Percentiles rank a stretch among this genome's conserved stretches.
Conservation (phyloP, 345 rosid species). For the Excoecaria cochinchinensis region DNA sequence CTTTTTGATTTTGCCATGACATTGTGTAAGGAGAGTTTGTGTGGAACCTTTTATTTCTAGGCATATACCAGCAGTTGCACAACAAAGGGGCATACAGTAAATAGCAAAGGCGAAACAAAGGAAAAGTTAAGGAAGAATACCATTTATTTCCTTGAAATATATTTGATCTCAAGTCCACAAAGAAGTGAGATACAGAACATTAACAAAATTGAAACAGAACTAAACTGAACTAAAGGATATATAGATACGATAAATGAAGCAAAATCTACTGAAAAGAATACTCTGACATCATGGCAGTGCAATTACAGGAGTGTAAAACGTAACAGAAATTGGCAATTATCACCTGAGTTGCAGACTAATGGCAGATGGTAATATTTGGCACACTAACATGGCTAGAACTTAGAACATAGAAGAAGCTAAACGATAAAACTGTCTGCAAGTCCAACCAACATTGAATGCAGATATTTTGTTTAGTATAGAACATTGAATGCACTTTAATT, state of each 20-base stretch:
- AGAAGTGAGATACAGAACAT: neutral
- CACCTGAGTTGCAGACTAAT: neutral
- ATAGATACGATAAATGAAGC: too few species aligned
- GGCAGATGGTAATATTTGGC: neutral
- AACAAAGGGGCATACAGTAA: too few species aligned
- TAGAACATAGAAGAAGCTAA: neutral
- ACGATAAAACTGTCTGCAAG: neutral
- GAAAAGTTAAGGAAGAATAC: slow-evolving; percentile 6
- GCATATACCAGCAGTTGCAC: too few species aligned
- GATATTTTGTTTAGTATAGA: too few species aligned
- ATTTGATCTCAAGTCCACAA: neutral
- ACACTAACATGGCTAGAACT: neutral
- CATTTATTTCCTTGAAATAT: neutral
- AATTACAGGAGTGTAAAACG: too few species aligned
- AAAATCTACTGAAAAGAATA: too few species aligned
- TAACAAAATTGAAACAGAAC: neutral
- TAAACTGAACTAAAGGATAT: too few species aligned
- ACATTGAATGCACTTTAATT: neutral
- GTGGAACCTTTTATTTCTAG: too few species aligned
- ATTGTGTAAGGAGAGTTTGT: too few species aligned
- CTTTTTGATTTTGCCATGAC: too few species aligned
- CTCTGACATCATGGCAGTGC: neutral
- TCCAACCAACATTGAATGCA: neutral
- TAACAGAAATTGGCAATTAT: too few species aligned
- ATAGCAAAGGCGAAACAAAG: neutral